Base-by-base conservation (phyloP, 345 rosid genomes). In the Zanthoxylum bungeanum region DNA sequence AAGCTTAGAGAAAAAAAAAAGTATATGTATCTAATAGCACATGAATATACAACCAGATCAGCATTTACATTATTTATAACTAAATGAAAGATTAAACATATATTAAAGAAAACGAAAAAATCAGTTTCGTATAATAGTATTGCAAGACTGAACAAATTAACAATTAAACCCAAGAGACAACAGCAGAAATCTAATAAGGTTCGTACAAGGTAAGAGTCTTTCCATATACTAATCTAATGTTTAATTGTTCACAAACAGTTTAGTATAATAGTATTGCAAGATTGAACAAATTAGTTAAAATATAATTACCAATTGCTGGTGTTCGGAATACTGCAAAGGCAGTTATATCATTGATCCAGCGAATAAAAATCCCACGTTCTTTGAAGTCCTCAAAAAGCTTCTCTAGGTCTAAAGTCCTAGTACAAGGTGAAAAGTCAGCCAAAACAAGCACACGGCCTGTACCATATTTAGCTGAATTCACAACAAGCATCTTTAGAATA, bases 301-400 rank as follows among this genome's bases (percentile, higher is more conserved):
- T 21, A 69, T 42, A 51, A 3, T 75, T 90, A 92, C 98, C 98
- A 42, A 74, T 65, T 64, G 91, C 78, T 14, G 99, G 93, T 57
- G 89, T 80, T 77, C 69, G 83, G 75, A 94, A 92, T 49, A 94
- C 98, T 60, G 96, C 98, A 78, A 92, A 90, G 10, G 98, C 98
- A 16, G 81, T 71, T 68, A 92, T 94, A 76, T 95, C 97, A 82
- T 87, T 88, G 64, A 92, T 89, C 98, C 99, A 95, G 72, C 91
- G 92, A 82, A 95, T 88, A 69, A 79, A 81, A 71, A 92, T 66
- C 71, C 84, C 91, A 42, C 57, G 76, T 64, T 79, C 92, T 72
- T 67, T 87, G 52, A 84, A 91, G 75, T 83, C 90, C 59, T 76
- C 84, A 60, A 89, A 82, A 63, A 89, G 83, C 78, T 79, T 95